Evolutionary conservation across 2,329 filamentous ascomycete genomes (phyloP).

Genomic region (Monosporascus sp.): DNA sequence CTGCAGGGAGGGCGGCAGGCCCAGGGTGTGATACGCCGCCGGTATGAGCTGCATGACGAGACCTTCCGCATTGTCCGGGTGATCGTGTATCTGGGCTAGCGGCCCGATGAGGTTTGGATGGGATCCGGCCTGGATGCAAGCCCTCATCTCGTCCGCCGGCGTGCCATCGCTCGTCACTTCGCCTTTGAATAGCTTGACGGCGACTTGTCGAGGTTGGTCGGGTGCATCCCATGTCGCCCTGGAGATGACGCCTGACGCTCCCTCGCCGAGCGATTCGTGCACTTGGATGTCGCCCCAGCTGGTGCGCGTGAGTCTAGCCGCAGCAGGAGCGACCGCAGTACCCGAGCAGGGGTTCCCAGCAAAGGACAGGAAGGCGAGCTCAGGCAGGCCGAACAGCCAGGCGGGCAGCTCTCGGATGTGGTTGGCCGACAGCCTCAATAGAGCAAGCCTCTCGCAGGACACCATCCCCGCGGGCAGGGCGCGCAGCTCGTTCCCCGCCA

Average conservation of each 20-base stretch:
- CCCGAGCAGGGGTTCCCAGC: constrained; percentile 41
- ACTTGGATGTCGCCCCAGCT: constrained; percentile 36
- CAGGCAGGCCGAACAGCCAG: constrained; percentile 40
- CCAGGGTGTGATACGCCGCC: constrained; percentile 35
- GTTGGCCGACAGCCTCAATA: constrained; percentile 41
- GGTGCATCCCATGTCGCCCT: constrained; percentile 31
- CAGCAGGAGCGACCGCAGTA: constrained; percentile 7
- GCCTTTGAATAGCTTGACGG: constrained; percentile 45
- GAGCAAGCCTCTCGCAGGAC: constrained; percentile 36
- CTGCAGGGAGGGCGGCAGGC: constrained; percentile 37
- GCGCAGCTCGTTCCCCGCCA: constrained; percentile 40
- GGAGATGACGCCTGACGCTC: constrained; percentile 42
- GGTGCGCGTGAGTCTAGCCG: constrained; percentile 31
- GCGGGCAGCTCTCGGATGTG: constrained; percentile 30
- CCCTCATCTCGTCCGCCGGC: constrained; percentile 44
- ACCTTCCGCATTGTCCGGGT: constrained; percentile 33
- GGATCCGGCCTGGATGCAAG: constrained; percentile 39
- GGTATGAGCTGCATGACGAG: constrained; percentile 44
- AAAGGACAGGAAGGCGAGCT: constrained; percentile 42
- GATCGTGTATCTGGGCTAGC: constrained; percentile 36
- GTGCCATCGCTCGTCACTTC: constrained; percentile 41
- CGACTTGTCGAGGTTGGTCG: constrained; percentile 31
- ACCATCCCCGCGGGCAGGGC: constrained; percentile 37
- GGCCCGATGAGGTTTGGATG: constrained; percentile 42
- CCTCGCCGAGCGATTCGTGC: constrained; percentile 36